Evolutionary conservation across 129 eudicot species (phyloP), one percentile per base, ranked within the genome.

Genomic region (Chrysanthemum seticuspe): DNA sequence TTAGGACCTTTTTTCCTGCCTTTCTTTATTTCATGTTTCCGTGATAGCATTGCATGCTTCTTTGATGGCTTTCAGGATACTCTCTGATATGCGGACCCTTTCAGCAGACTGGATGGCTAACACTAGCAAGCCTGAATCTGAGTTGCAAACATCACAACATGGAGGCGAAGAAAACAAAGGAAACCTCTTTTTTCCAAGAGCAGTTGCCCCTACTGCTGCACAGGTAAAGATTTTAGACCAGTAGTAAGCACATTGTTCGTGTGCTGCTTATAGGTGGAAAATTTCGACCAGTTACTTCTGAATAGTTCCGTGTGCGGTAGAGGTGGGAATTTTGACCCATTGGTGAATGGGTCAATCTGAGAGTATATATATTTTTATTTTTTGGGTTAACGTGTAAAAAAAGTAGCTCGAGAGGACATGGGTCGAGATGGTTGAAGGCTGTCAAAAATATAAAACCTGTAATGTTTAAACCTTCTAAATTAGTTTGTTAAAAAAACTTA

Each of bases 101-200:
- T 94, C 99, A 75, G 99, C 99, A 18, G 99, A 94, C 71, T 94
- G 99, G 99, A 94, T 94, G 99, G 97, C 99, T 70, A 94, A 94
- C 78, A 94, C 96, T 44, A 83, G 83, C 88, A 86, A 87, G 77
- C 87, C 89, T 73, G 99, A 90, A 61, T 77, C 91, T 67, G 97
- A 94, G 36, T 62, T 88, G 62, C 99, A 88, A 77, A 48, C 85
- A 45, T 79, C 81, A 74, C 89, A 81, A 62, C 99, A 83, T 73
- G 94, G 94, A 67, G 88, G 91, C 53, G 97, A 94, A 88, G 99
- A 94, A 85, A 85, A 82, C 87, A 86, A 83, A 83, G 96, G 85
- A 69, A 87, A 69, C 83, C 80, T 86, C 80, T 90, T 94, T 80
- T 94, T 83, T 82, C 97, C 99, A 14, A 90, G 99, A 82, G 89